Percentiles rank a stretch among this genome's conserved stretches.
These are phyloP conservation scores for Plasmodium ovale DNA, from an alignment of 169 alveolate species.

Conservation along the genomic window DNA sequence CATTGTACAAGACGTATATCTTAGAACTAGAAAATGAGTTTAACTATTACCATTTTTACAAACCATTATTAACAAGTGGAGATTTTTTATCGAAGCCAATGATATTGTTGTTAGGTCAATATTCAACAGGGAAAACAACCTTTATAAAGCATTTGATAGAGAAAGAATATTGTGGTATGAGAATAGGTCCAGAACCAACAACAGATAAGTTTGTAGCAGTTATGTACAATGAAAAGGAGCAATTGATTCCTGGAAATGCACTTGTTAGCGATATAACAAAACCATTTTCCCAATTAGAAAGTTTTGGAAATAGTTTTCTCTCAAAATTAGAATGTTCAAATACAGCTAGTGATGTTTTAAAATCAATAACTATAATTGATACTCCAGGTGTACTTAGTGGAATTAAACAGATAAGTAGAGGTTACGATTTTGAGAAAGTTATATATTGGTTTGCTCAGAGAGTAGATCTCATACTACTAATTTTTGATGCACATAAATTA, in stretches of 20 bases:
- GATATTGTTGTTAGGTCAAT: constrained; percentile 85
- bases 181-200: constrained; percentile 91
- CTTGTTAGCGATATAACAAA: constrained; percentile 85
- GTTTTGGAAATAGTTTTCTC: constrained; percentile 86
- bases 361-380: constrained; percentile 86
- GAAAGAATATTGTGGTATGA: constrained; percentile 82
- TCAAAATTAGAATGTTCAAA: constrained; percentile 83
- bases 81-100: constrained; percentile 85
- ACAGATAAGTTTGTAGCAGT: constrained; percentile 88
- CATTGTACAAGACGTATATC: constrained; percentile 55
- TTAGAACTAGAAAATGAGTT: constrained; percentile 78
- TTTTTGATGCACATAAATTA: constrained; percentile 89
- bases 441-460: constrained; percentile 89
- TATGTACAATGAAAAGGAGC: constrained; percentile 79
- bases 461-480: constrained; percentile 83
- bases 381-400: constrained; percentile 90
- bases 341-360: constrained; percentile 55
- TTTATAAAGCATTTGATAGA: constrained; percentile 83
- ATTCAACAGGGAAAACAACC: constrained; percentile 86
- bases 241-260: constrained; percentile 87
- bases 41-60: constrained; percentile 78
- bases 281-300: constrained; percentile 86
- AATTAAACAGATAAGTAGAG: constrained; percentile 85
- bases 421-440: constrained; percentile 89
- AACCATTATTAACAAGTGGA: constrained; percentile 81